Base-by-base conservation (phyloP, 257 asterid species). In the Voacanga thouarsii region DNA sequence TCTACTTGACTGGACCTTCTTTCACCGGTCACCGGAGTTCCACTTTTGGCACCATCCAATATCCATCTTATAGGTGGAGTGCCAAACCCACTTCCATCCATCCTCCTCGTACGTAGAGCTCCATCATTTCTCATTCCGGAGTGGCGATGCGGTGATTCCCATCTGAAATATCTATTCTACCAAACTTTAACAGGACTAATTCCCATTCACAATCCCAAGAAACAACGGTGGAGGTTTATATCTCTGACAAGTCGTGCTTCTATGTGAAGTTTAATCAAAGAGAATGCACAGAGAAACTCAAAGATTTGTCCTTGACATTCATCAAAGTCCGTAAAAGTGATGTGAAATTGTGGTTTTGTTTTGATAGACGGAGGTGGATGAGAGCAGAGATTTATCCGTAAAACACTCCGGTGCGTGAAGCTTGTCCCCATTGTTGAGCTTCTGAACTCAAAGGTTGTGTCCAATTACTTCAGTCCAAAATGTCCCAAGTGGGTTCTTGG, bases 331-430 rank as follows among this genome's bases (percentile, higher is more conserved):
- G 73, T 43, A 61, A 45, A n/a, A 37, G 73, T n/a, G 37, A 66
- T 61, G 79, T 49, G 26, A 66, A 66, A 37, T 66, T 19, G 47
- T 18, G 77, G n/a, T n/a, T n/a, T n/a, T n/a, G n/a, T n/a, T n/a
- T n/a, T n/a, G n/a, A n/a, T n/a, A n/a, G n/a, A n/a, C n/a, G n/a
- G n/a, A n/a, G n/a, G n/a, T n/a, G n/a, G n/a, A n/a, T n/a, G n/a
- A n/a, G n/a, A n/a, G n/a, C n/a, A n/a, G n/a, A n/a, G n/a, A n/a
- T n/a, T n/a, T n/a, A n/a, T n/a, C n/a, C n/a, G n/a, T n/a, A 94
- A 94, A 81, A 88, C 98, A 6, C 98, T 97, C 2, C 60, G 98
- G 59, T 94, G 98, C 51, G 98, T 94, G 16, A 92, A 88, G 23
- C 89, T 88, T 77, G 92, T 89, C 0, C 98, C 98, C 12, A 91